phyloP scores from a whole-genome alignment of 1,139 yeast species.

The Pichia inconspicua region DNA sequence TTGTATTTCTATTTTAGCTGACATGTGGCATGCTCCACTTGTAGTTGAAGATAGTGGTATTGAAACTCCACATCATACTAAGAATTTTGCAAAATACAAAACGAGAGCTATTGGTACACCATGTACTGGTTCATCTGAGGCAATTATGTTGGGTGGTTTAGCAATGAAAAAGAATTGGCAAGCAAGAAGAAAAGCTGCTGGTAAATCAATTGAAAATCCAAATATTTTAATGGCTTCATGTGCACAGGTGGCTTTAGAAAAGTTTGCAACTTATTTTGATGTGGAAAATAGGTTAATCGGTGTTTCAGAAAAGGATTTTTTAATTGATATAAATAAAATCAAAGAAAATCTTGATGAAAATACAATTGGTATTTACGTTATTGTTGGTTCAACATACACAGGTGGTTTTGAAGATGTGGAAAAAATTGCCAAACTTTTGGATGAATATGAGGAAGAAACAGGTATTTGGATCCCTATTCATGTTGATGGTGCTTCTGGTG shows the following conservation, averaged over 20 bases:
- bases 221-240: conserved; percentile 92
- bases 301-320: conserved; percentile 54
- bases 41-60: conserved; percentile 17
- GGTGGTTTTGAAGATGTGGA: conserved; percentile 84
- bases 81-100: conserved; percentile 7
- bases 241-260: conserved; percentile 91
- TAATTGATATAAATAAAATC: conserved; percentile 54
- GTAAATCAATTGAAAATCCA: conserved; percentile 58
- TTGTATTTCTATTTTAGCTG: conserved; percentile 71
- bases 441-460: conserved; percentile 58
- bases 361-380: conserved; percentile 86
- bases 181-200: conserved; percentile 48
- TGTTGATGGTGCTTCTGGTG: conserved; percentile 93
- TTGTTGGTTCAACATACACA: conserved; percentile 86
- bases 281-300: conserved; percentile 77
- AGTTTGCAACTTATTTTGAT: conserved; percentile 88
- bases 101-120: conserved; percentile 72
- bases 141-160: conserved; percentile 86
- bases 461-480: conserved; percentile 74
- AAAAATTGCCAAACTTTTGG: conserved; percentile 51
- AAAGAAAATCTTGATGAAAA: conserved; percentile 72
- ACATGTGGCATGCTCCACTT: conserved; percentile 73
- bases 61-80: conserved; percentile 10
- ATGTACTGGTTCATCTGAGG: conserved; percentile 91
- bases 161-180: conserved; percentile 92